Base-by-base conservation (phyloP, 306 rosid genomes). In the Citrullus amarus region DNA sequence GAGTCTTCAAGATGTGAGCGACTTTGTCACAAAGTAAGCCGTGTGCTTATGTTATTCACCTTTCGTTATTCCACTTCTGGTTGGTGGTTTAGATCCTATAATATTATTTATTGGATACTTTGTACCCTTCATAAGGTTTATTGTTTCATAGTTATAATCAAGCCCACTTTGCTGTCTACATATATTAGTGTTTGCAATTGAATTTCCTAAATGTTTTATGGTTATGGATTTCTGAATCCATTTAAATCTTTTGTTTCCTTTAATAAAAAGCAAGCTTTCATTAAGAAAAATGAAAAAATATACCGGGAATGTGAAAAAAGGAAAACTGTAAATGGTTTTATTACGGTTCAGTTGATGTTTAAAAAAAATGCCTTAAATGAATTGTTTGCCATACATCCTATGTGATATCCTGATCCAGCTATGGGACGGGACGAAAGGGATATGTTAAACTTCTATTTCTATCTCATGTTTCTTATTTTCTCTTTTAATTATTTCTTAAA, bases 1-100 rank as follows among this genome's bases (percentile, higher is more conserved):
- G 69, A 96, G 88, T 89, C 97, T 96, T 85, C 97, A 90, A 81
- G 99, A 96, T 30, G 99, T 92, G 60, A 96, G 98, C 32, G 99
- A 96, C 84, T 96, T 92, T 79, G 84, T 96, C 82, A 92, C 98
- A 79, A 96, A 92, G 99, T 96, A 91, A 90, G 91, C 83, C 80
- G 9, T 32, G 74, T 82, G 51, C 75, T 76, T 59, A 12, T 79
- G 38, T 9, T 36, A 56, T 8, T 62, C 30, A 81, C 50, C 17
- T 71, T 18, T 43, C 2, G 38, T 46, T 48, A 6, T 44, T 8
- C 4, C 2, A 72, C 43, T 16, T 72, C 60, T 72, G 8, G n/a
- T 72, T 51, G 60, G 61, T 50, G 60, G 9, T 25, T 25, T 50
- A 50, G 25, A 72, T 71, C 22, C 59, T 48, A 41, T 43, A 20